Evolutionary conservation across 768 basidiomycete species (phyloP), one percentile per base, ranked within the genome.

Genomic region (Suillus subaureus): DNA sequence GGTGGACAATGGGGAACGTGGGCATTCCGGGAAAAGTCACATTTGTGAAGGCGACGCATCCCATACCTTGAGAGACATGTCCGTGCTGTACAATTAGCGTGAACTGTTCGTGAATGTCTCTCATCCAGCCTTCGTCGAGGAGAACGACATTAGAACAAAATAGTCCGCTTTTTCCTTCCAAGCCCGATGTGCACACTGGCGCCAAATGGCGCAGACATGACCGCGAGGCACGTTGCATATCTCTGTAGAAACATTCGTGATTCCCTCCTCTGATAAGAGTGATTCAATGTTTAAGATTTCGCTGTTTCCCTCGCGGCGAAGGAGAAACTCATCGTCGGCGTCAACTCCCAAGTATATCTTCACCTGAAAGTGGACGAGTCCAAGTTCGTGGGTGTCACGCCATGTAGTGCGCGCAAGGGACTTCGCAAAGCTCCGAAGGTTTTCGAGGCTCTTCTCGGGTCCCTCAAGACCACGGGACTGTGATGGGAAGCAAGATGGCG

Each of bases 31-130:
- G 84, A 68, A 87, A 88, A 11, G 80, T 77, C 21, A 71, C 75
- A 67, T 87, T 85, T 7, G 81, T 85, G 73, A 89, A 87, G 0
- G 85, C 82, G 2, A 88, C 81, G 47, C 86, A 87, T 12, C 85
- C 87, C 57, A 87, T 80, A 6, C 87, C 87, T 6, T 73, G 68
- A 6, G 82, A 84, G 0, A 77, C 73, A 2, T 70, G 66, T 6
- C 75, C 68, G 15, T 66, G 62, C 15, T 65, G 31, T 1, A 83
- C 68, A 12, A 86, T 68, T 3, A 70, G 51, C 15, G 61, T 47
- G 69, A 87, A 89, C 12, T 76, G 75, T 11, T 60, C 56, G 39
- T 83, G 80, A 6, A 78, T 74, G 1, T 79, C 70, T 9, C 81
- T 69, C 78, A 86, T 81, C 88, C 87, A 89, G 12, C 81, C 81